Evolutionary conservation across 768 basidiomycete genomes (phyloP).

Genomic region (Xerocomus spinulosus): DNA sequence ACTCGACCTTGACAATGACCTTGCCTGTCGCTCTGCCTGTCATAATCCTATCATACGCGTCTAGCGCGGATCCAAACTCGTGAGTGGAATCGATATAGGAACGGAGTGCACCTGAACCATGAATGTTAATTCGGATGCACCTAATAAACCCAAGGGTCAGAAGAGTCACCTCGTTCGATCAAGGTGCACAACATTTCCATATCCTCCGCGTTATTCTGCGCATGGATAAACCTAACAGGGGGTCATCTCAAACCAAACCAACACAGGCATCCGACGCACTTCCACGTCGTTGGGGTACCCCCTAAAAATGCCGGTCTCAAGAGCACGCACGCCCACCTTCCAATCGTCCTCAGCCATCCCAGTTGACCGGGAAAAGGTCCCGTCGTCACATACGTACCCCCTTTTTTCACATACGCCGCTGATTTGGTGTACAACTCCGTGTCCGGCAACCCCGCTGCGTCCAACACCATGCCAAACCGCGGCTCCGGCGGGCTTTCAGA

Average conservation of each 20-base stretch:
- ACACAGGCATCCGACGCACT: slow-evolving; percentile 33
- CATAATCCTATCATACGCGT: slow-evolving; percentile 61
- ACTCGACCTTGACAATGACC: slow-evolving; percentile 50
- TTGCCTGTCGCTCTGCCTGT: slow-evolving; percentile 58
- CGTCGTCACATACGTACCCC: slow-evolving; percentile 50
- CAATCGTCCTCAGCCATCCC: slow-evolving; percentile 11
- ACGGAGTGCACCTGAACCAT: slow-evolving; percentile 39
- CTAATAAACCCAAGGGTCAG: neutral
- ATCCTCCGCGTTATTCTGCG: slow-evolving; percentile 32
- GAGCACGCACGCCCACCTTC: neutral
- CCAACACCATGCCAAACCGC: slow-evolving; percentile 56
- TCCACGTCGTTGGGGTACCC: slow-evolving; percentile 44
- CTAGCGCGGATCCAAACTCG: slow-evolving; percentile 49
- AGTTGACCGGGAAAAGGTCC: slow-evolving; percentile 40
- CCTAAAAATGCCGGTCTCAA: slow-evolving; percentile 48
- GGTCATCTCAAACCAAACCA: neutral
- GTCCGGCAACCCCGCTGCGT: slow-evolving; percentile 50
- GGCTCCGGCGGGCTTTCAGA: slow-evolving; percentile 40
- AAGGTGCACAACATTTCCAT: slow-evolving; percentile 35
- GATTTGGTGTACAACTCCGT: slow-evolving; percentile 47
- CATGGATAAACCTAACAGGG: slow-evolving; percentile 21
- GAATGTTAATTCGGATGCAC: neutral
- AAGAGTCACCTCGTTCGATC: slow-evolving; percentile 39
- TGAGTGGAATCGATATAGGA: slow-evolving; percentile 57
- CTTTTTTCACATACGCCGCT: slow-evolving; percentile 47